Conservation (phyloP, 73 alveolate genomes). For the Uronychia setigera region DNA sequence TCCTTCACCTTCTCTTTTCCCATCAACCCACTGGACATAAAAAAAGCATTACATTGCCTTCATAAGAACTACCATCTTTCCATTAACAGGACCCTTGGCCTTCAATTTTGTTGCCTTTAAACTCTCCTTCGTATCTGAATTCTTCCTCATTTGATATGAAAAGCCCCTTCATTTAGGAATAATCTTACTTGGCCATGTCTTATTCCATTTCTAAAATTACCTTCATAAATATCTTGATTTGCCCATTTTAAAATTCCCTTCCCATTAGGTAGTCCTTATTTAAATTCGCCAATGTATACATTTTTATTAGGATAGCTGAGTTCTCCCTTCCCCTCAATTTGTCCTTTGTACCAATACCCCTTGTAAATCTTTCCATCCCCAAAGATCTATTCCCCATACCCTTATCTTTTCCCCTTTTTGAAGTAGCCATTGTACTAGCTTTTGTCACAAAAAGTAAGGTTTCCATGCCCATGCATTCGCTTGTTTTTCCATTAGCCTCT, state of each 20-base stretch:
- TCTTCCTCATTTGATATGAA: slow-evolving; percentile 20
- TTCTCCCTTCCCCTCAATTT: slow-evolving; percentile 75
- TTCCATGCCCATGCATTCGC: slow-evolving; percentile 5
- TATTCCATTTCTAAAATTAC: slow-evolving; percentile 49
- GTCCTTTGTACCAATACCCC: slow-evolving; percentile 63
- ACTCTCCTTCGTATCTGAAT: slow-evolving; percentile 42
- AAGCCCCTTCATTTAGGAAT: too few species aligned
- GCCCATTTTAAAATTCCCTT: slow-evolving; percentile 57
- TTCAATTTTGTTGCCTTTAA: not conserved
- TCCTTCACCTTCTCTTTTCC: slow-evolving; percentile 17
- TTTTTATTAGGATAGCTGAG: slow-evolving; percentile 77
- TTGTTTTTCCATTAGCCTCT: slow-evolving; percentile 27
- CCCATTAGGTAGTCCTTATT: slow-evolving; percentile 61
- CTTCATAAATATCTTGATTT: slow-evolving; percentile 64
- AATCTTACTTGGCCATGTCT: slow-evolving; percentile 56
- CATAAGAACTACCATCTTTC: slow-evolving; percentile 47
- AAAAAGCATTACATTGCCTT: slow-evolving; percentile 18
- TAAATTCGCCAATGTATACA: slow-evolving; percentile 77
- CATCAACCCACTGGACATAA: slow-evolving; percentile 25
- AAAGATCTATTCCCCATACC: slow-evolving; percentile 64
- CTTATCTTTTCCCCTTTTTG: slow-evolving; percentile 30
- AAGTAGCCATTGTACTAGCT: slow-evolving; percentile 13
- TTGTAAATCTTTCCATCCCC: slow-evolving; percentile 59
- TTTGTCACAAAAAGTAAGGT: not conserved
- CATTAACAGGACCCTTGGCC: slow-evolving; percentile 15